phyloP scores from a whole-genome alignment of 2,329 filamentous ascomycete genomes.

The Fusarium nanum region DNA sequence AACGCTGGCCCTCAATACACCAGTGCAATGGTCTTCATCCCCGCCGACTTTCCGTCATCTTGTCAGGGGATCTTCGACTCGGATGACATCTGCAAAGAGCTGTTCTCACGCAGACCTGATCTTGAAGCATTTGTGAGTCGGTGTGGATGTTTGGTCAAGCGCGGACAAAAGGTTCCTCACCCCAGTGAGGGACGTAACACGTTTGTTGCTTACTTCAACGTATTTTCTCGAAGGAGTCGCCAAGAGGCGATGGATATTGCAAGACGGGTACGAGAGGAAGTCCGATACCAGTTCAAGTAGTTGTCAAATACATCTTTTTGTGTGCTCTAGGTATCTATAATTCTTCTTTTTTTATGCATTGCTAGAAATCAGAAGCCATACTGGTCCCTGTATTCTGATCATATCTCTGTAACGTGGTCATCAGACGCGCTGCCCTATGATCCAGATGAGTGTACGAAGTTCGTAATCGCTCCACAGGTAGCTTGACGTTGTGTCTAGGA shows the following conservation, averaged over 20 bases:
- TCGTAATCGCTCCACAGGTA: not conserved
- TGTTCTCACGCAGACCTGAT: conserved; percentile 8
- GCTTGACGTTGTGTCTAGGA: not conserved
- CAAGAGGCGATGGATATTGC: conserved; percentile 11
- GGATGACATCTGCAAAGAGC: conserved; percentile 23
- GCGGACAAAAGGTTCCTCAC: conserved; percentile 8
- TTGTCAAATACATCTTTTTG: not conserved
- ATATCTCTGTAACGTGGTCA: not conserved
- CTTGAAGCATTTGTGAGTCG: conserved; percentile 4
- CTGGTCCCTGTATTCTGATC: not conserved
- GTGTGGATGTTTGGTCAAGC: conserved; percentile 3
- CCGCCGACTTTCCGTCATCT: conserved; percentile 1
- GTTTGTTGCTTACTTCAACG: conserved; percentile 16
- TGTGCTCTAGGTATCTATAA: no score
- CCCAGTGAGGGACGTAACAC: conserved; percentile 11
- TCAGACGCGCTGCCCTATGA: not conserved
- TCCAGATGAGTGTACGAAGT: not conserved
- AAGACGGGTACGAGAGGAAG: conserved; percentile 1
- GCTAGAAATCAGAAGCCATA: not conserved
- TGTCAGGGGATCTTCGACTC: conserved; percentile 26
- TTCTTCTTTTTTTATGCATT: not conserved
- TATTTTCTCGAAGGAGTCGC: conserved; percentile 7
- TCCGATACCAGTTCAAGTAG: conserved; percentile 5
- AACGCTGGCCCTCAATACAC: conserved; percentile 14
- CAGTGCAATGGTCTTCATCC: conserved; percentile 7